Base-by-base conservation (phyloP, 1,284 basidiomycete species). In the Coriolopsis trogii region DNA sequence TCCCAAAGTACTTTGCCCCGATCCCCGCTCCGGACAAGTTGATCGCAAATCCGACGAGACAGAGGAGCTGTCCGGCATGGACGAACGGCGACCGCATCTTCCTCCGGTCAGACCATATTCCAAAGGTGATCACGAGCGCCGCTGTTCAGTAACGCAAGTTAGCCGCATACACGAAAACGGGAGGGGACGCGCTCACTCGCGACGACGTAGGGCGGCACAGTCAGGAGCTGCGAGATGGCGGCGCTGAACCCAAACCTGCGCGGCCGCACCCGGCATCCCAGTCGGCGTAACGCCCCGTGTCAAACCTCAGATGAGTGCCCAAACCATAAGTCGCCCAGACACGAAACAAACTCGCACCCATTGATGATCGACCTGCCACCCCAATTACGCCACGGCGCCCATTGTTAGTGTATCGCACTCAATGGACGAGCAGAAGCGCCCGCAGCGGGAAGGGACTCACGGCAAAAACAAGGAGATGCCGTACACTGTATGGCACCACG, bases 171-270 rank as follows among this genome's bases (percentile, higher is more conserved):
- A n/a, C 31, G 34, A 28, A 25, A 26, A 33, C 31, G 20, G 38
- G 15, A 42, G 18, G 28, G 10, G 46, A 9, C 18, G 25, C 10
- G 67, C 80, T 52, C 59, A 84, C 83, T 80, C 0, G 82, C 82
- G 48, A 79, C 70, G 24, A 84, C 65, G 61, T 89, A 89, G 13
- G 85, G 82, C 0, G 87, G 87, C 0, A 88, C 79, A 0, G 85
- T 87, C n/a, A 89, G 73, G 2, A 90, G 71, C 58, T 89, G 83
- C 51, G 78, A 82, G 52, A 84, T 73, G 0, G 83, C 70, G 3
- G 79, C 69, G 5, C 73, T 68, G 61, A 79, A 79, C 4, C 82
- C 84, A 48, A 87, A 87, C 24, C 79, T 82, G 23, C 3, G 34
- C 23, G n/a, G n/a, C n/a, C n/a, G n/a, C n/a, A n/a, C n/a, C n/a